Conservation (phyloP, 2,329 filamentous ascomycete genomes). For the Pestalotiopsis sp. region DNA sequence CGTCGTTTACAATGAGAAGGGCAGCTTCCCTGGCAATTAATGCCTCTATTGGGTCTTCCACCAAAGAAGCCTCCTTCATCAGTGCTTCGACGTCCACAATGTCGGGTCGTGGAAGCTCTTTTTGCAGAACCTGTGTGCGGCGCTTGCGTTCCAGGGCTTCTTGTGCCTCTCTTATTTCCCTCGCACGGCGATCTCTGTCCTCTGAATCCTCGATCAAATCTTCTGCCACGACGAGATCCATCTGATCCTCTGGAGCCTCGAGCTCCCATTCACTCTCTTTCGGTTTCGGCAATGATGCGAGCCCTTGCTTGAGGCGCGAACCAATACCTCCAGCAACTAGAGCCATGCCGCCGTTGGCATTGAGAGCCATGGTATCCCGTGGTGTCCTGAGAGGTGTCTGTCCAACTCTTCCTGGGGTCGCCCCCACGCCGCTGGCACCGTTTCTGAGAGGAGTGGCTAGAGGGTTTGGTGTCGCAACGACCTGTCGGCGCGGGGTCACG, state of each 20-base stretch:
- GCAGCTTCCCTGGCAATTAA: conserved; percentile 79
- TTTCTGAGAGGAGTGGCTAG: conserved; percentile 85
- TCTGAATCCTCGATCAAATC: conserved; percentile 66
- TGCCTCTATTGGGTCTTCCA: conserved; percentile 66
- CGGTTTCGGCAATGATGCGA: conserved; percentile 86
- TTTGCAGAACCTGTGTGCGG: conserved; percentile 90
- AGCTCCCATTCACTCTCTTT: conserved; percentile 95
- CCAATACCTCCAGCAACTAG: conserved; percentile 74
- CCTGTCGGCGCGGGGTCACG: conserved; percentile 77
- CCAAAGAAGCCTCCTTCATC: conserved; percentile 61
- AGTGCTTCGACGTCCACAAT: conserved; percentile 72
- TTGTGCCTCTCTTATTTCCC: conserved; percentile 69
- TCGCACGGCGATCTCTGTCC: conserved; percentile 78
- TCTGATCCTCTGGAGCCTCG: conserved; percentile 82
- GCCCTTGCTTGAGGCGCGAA: conserved; percentile 68
- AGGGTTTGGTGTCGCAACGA: conserved; percentile 90
- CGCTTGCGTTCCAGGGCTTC: conserved; percentile 80
- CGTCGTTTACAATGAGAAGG: conserved; percentile 80
- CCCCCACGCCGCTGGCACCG: conserved; percentile 62
- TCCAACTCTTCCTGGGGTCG: conserved; percentile 70
- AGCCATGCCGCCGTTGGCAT: conserved; percentile 69
- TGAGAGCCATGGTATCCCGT: conserved; percentile 84
- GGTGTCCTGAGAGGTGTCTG: conserved; percentile 88
- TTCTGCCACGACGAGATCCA: conserved; percentile 54
- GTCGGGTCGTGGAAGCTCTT: conserved; percentile 75